Base-by-base conservation (phyloP, 768 basidiomycete species). In the Mycena sanguinolenta region DNA sequence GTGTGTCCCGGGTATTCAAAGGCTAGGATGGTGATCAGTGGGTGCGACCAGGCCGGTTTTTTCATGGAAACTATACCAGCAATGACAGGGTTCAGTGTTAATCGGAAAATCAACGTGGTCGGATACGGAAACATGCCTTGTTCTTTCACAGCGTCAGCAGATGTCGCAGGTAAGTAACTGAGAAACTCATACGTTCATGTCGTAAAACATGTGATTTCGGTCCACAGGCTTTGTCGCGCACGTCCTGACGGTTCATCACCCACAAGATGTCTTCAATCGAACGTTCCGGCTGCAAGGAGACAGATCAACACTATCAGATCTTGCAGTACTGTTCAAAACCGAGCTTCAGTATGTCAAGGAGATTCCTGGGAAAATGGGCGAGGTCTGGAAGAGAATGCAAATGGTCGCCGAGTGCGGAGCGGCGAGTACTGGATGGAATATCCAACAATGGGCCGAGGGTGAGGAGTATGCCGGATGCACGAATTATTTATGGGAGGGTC, bases 381-480 rank as follows among this genome's bases (percentile, higher is more conserved):
- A 66, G 42, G 50, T 73, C 0, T 73, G 68, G 60, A 77, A 77
- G 17, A 78, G 75, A 63, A 27, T 82, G 39, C 82, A 83, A 64
- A 50, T 30, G 30, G 75, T 75, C 7, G 75, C 77, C 32, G 75
- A 77, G 8, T 67, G 78, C 42, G 82, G 82, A n/a, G 74, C 70
- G 28, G 53, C 73, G 17, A 82, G 81, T 62, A 75, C 79, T 8
- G 81, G 81, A 10, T 82, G 81, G 82, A 76, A 82, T 46, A 75
- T 79, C 67, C 75, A 55, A 30, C 42, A 44, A 32, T 75, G 77
- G 67, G 74, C 71, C 49, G 82, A 82, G 39, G 65, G 80, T 2
- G 58, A 70, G 17, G 81, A 80, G 46, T 70, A 71, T 34, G 79
- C 80, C 12, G 69, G 75, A 16, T 80, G 79, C 28, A 78, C 77